A percentile compares a stretch with the other conserved stretches of the same genome.
These are phyloP conservation scores for Rubus parviflorus DNA, from an alignment of 306 rosid genomes.

Conservation along the genomic window DNA sequence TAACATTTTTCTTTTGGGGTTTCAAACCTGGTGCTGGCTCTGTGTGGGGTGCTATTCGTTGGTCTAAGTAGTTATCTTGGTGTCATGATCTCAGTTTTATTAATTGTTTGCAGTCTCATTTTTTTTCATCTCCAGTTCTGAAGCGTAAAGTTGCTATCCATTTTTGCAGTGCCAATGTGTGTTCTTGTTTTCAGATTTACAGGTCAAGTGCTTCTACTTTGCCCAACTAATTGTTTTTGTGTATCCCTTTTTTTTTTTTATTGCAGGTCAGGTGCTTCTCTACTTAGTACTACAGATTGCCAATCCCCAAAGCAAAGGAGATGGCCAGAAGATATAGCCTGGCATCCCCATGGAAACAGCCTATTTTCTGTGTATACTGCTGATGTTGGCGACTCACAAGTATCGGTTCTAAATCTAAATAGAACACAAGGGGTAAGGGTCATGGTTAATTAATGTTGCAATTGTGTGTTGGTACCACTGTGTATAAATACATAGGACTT, in stretches of 20 bases:
- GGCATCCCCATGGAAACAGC: conserved; percentile 88
- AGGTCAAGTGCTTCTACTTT: not conserved
- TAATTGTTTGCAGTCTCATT: not conserved
- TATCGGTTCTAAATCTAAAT: conserved; percentile 65
- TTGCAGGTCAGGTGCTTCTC: conserved; percentile 78
- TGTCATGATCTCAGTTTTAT: not conserved
- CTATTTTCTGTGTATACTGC: conserved; percentile 82
- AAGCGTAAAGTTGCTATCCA: not conserved
- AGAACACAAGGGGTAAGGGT: conserved; percentile 65
- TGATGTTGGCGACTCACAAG: conserved; percentile 83
- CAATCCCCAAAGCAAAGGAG: conserved; percentile 68
- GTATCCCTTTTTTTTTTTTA: conserved; percentile 13
- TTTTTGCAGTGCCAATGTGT: not conserved
- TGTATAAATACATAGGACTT: not conserved
- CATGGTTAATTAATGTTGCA: not conserved
- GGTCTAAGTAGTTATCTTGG: not conserved
- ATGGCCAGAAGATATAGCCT: conserved; percentile 92
- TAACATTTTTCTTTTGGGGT: not conserved
- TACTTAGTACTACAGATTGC: conserved; percentile 67
- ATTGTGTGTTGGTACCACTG: not conserved
- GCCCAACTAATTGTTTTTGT: conserved; percentile 3
- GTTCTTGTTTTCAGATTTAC: conserved; percentile 10
- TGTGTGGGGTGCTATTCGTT: not conserved
- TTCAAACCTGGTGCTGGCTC: not conserved
- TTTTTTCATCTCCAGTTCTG: not conserved